Base-by-base conservation (phyloP, 225 moss, liverwort and hornwort genomes). In the Pleurozium schreberi region DNA sequence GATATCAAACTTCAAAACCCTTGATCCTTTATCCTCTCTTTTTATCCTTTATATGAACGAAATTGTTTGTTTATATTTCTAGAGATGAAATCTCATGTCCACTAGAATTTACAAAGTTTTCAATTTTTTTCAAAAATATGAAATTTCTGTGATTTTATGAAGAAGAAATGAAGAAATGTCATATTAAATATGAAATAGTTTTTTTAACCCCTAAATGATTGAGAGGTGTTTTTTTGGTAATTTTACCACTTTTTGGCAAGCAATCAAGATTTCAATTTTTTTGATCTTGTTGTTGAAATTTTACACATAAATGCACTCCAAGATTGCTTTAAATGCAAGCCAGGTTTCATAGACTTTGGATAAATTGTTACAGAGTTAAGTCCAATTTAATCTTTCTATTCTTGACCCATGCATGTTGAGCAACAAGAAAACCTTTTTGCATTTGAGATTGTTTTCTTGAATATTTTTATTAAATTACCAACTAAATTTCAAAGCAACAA, bases 321-420 rank as follows among this genome's bases (percentile, higher is more conserved):
- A 6, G 11, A 38, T 67, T 67, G 20, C 19, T 18, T 65, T 65
- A 10, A 65, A 65, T 65, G 10, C 36, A 34, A 18, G 19, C 18
- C 10, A 65, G 30, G 36, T 36, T 65, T 34, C 0, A 65, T 19
- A 36, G 62, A 65, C 10, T 65, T 65, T 65, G 65, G 36, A 36
- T 34, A 10, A 36, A 65, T 36, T 2, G 3, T 65, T 36, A 36
- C 36, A 65, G 34, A 18, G 18, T 65, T 34, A 34, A 18, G 9
- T 65, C 34, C 18, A 65, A 18, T 34, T 34, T 34, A 34, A 3
- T 36, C 36, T 36, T 34, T 64, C 36, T 61, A 38, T 36, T 66
- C 5, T 36, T 3, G 34, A 34, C 1, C 5, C 2, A 34, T 19
- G 20, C 36, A 36, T 1, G 3, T 66, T 1, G 2, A 2, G 11